A percentile compares a stretch with the other conserved stretches of the same genome.
phyloP scores from a whole-genome alignment of 2,329 filamentous ascomycete species.

The Colletotrichum sp. region DNA sequence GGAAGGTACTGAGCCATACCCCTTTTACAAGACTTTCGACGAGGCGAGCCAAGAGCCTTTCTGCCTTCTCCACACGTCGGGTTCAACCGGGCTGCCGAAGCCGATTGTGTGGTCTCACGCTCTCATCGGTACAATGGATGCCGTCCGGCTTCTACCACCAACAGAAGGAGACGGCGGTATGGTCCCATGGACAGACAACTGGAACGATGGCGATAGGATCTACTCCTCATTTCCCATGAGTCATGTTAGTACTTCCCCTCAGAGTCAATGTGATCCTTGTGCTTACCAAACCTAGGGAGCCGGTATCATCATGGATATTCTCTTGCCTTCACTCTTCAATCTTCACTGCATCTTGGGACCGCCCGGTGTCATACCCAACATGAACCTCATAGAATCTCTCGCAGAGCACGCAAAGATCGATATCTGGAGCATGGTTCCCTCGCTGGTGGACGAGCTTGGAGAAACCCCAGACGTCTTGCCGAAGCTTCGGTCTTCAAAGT shows the following conservation, averaged over 20 bases:
- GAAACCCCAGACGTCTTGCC: background rate
- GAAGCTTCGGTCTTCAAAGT: background rate
- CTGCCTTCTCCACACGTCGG: background rate
- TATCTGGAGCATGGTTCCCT: background rate
- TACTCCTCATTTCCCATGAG: background rate
- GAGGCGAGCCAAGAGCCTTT: background rate
- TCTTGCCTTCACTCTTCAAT: background rate
- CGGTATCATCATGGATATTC: background rate
- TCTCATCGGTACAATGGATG: background rate
- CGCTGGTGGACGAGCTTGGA: background rate
- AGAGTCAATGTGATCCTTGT: accelerated
- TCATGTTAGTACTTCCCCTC: background rate
- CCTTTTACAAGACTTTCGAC: background rate
- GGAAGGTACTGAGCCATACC: background rate
- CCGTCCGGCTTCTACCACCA: background rate
- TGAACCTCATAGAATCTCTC: accelerated
- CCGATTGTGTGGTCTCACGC: background rate
- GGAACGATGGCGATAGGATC: background rate
- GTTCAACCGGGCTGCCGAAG: background rate
- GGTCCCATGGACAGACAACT: background rate
- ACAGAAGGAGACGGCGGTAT: background rate
- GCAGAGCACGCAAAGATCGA: background rate
- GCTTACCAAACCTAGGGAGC: background rate
- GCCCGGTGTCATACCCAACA: background rate
- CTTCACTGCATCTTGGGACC: background rate